Evolutionary conservation across 176 grass and related monocot species (phyloP).

Genomic region (Triticum urartu): DNA sequence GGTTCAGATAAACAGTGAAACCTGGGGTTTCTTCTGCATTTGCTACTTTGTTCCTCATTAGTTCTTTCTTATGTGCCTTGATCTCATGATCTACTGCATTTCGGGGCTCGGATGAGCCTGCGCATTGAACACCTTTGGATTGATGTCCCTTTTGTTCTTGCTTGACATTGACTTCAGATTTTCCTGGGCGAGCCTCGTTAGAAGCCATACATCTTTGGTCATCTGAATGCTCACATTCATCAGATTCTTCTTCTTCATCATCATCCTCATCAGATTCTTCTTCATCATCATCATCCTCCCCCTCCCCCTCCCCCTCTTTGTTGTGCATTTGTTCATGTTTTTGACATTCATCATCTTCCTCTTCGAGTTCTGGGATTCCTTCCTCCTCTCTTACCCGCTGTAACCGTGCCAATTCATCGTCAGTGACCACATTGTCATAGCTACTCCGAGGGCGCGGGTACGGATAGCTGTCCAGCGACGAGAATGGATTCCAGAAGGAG

Average conservation of each 20-base stretch:
- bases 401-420: slow-evolving; percentile 82
- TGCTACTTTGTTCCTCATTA: slow-evolving; percentile 59
- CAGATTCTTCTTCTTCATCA: slow-evolving; percentile 1
- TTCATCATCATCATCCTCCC: slow-evolving; percentile 26
- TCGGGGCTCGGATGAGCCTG: slow-evolving; percentile 41
- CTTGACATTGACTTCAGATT: slow-evolving; percentile 39
- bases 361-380: slow-evolving; percentile 97
- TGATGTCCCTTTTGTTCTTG: slow-evolving; percentile 56
- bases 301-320: slow-evolving; percentile 35
- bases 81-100: slow-evolving; percentile 53
- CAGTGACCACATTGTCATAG: slow-evolving; percentile 57
- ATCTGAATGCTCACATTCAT: slow-evolving; percentile 42
- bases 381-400: slow-evolving; percentile 90
- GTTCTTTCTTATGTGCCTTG: slow-evolving; percentile 67
- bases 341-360: slow-evolving; percentile 65
- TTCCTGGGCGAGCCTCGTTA: slow-evolving; percentile 29
- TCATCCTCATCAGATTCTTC: slow-evolving; percentile 26
- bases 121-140: slow-evolving; percentile 56
- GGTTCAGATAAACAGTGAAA: slow-evolving; percentile 91
- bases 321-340: slow-evolving; percentile 41
- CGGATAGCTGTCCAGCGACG: slow-evolving; percentile 56
- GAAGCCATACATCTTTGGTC: slow-evolving; percentile 34
- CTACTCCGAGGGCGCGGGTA: slow-evolving; percentile 54
- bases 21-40: slow-evolving; percentile 77
- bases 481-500: slow-evolving; percentile 93